Evolutionary conservation across 768 basidiomycete genomes (phyloP), one percentile per base, ranked within the genome.

Genomic region (Multifurca ochricompacta): DNA sequence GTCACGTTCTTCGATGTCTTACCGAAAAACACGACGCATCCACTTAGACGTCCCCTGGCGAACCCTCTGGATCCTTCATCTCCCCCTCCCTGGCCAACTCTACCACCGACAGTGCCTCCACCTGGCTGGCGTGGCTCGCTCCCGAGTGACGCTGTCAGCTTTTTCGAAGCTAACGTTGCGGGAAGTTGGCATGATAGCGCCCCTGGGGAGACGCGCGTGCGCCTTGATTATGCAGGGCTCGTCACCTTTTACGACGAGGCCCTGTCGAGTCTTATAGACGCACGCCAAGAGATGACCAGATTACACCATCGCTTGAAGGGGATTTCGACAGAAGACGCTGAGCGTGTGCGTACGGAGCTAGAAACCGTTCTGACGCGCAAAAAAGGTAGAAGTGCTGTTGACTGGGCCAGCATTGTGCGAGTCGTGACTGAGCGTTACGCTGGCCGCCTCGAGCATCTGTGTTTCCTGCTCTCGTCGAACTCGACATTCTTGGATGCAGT

Each of bases 141-240:
- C 6, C 51, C 14, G 8, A 7, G 3, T 21, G 14, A 10, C 0
- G 1, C 1, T 4, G 3, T 23, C 14, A 25, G 6, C 14, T 13
- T 14, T 10, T 54, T 58, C 28, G 63, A 65, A 34, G 62, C 64
- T 14, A 46, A 73, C 35, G 65, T 70, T 51, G 62, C 74, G 9
- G 71, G 74, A 6, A 62, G 63, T 25, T 74, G 72, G 74, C 70
- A 75, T 51, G 71, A 75, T 49, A 59, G 54, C 45, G 71, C 65
- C 37, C 75, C 76, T 0, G 75, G 74, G 31, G 75, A 77, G 25
- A 66, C 68, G 1, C 75, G 76, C 27, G 64, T 76, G n/a, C 55
- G 66, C 19, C 64, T 75, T 18, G 75, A 77, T 61, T 68, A 73
- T 40, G 61, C 73, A 3, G 66, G 72, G 13, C 53, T 73, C 13